Conservation (phyloP, 2,329 filamentous ascomycete genomes). For the Karstenula rhodostoma region DNA sequence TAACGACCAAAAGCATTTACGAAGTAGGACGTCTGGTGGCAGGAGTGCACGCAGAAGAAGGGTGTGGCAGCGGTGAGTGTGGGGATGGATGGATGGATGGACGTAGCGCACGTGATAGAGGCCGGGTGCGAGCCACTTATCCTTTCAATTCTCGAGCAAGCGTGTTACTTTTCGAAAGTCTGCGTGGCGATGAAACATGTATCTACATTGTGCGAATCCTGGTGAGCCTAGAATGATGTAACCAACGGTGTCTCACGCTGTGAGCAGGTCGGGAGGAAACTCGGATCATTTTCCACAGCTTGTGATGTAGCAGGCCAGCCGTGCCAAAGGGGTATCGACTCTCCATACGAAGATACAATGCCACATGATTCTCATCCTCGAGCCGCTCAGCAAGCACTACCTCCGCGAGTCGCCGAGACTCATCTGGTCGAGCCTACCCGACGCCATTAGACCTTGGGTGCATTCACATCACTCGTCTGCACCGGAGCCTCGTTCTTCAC, state of each 20-base stretch:
- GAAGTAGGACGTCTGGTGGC: background rate
- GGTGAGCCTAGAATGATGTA: too few relatives aligned
- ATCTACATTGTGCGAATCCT: too few relatives aligned
- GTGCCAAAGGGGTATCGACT: background rate
- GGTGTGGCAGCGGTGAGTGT: background rate
- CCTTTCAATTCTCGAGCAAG: background rate
- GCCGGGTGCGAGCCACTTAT: constrained; percentile 6
- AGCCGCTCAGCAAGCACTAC: background rate
- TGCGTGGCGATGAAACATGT: too few relatives aligned
- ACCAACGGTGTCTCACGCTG: background rate
- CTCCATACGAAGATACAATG: background rate
- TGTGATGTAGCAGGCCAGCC: background rate
- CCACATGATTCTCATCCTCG: background rate
- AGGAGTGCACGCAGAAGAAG: background rate
- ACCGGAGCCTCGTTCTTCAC: constrained; percentile 12
- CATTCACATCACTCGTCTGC: constrained; percentile 15
- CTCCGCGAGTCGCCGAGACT: background rate
- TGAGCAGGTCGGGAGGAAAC: background rate
- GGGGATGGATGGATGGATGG: background rate
- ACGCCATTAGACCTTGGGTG: constrained; percentile 7
- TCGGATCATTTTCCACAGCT: background rate
- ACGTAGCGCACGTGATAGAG: background rate
- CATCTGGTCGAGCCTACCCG: background rate
- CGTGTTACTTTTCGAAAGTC: background rate
- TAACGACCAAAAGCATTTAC: background rate